These are phyloP conservation scores for Penicillium frequentans DNA, from an alignment of 2,329 filamentous ascomycete genomes.

Conservation along the genomic window DNA sequence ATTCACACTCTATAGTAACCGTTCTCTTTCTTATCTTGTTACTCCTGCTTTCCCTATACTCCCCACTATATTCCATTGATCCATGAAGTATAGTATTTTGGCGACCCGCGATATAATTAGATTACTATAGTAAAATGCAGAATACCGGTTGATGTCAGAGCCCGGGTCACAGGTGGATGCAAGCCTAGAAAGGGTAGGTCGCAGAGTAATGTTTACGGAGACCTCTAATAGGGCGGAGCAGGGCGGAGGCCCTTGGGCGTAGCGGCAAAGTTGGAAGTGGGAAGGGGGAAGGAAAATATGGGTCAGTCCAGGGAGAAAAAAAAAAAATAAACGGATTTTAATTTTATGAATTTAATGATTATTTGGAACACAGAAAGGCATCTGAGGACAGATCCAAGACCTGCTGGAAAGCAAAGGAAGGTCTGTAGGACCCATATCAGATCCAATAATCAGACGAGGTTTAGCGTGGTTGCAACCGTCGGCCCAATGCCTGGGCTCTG, in stretches of 20 bases:
- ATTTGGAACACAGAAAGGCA: slow-evolving; percentile 13
- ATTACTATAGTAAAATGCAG: background rate
- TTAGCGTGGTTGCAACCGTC: slow-evolving; percentile 34
- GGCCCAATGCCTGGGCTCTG: slow-evolving; percentile 12
- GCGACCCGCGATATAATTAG: background rate
- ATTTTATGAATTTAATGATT: background rate
- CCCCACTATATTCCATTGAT: no score
- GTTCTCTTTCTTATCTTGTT: background rate
- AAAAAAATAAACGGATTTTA: background rate
- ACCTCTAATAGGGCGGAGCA: slow-evolving; percentile 18
- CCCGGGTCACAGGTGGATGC: slow-evolving; percentile 35
- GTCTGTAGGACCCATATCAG: slow-evolving; percentile 32
- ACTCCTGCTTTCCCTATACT: background rate
- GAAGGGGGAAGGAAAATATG: slow-evolving; percentile 1
- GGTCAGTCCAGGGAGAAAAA: background rate
- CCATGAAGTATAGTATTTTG: background rate
- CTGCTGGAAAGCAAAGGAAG: slow-evolving; percentile 9
- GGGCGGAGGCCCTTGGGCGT: slow-evolving; percentile 17
- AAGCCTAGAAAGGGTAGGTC: slow-evolving; percentile 28
- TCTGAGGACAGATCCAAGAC: slow-evolving; percentile 21
- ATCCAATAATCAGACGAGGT: slow-evolving; percentile 35
- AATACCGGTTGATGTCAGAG: slow-evolving; percentile 41
- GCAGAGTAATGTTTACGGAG: slow-evolving; percentile 26
- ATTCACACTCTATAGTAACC: background rate
- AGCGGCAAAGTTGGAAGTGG: slow-evolving; percentile 8